Base-by-base conservation (phyloP, 495 filamentous ascomycete genomes). In the Bombardia bombarda region DNA sequence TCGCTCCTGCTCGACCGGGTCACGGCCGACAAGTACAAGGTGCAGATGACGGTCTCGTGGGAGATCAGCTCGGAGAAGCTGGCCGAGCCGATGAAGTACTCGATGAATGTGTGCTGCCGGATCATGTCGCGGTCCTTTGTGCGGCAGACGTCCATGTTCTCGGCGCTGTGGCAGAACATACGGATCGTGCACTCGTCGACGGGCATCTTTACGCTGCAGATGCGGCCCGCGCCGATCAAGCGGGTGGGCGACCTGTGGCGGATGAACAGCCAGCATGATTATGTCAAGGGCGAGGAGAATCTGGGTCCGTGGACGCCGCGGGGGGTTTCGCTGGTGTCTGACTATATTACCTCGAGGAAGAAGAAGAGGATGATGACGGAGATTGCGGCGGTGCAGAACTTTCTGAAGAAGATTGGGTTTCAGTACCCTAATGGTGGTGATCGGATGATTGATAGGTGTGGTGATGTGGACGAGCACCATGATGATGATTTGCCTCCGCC, bases 211-310 rank as follows among this genome's bases (percentile, higher is more conserved):
- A 85, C 85, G 7, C 65, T 96, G 28, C 76, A 78, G 21, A 80
- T 99, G 59, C 85, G 84, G 31, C 92, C 92, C 0, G 79, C 85
- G 9, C 87, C 88, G 17, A 87, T 90, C 31, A 95, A 95, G 62
- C 78, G 86, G 21, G 92, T 86, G 0, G 86, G 86, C 7, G 92
- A 98, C 54, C 72, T 98, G 3, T 98, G 92, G 92, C 77, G 92
- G 38, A 94, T 98, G 88, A 90, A 89, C 60, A 96, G 87, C 3
- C 80, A 87, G 36, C 80, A 90, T 49, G 85, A 90, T 56, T 96
- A 94, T 53, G 84, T 97, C 49, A 94, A 93, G 58, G 92, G 92
- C 23, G 90, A 97, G 62, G 92, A 98, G 59, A 71, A 78, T 16
- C 70, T 98, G 12, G 76, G 65, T 4, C 75, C 79, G 18, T 98